Base-by-base conservation (phyloP, 1,139 yeast species). In the Tardiomyces blankii region DNA sequence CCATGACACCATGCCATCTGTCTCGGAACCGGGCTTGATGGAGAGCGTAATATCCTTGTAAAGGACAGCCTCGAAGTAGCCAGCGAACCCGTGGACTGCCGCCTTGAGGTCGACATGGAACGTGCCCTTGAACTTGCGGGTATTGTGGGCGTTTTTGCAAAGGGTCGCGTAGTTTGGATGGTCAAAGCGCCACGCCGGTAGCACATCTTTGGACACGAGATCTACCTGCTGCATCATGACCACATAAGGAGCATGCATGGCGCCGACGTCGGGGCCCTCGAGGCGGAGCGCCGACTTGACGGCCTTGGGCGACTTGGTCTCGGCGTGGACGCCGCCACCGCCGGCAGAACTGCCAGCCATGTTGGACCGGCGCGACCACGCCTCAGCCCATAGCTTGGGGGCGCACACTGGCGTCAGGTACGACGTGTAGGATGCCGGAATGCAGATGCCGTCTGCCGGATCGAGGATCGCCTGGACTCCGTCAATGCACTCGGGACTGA, bases 401-500 rank as follows among this genome's bases (percentile, higher is more conserved):
- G 81, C 66, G 54, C 75, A 77, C 0, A 82, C 73, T 0, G 95
- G 95, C 2, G 82, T 79, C 12, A 84, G 58, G 49, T 68, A 77
- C 13, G 82, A 73, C 1, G 80, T 62, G 54, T 82, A 80, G 7
- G 72, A 66, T 43, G 72, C 66, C 1, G 97, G 97, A 30, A 88
- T 86, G 66, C 75, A 70, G 13, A 76, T 62, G 1, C 73, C 68
- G 28, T 57, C 53, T 6, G 47, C 53, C 18, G 59, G 53, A 38
- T 61, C 62, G 23, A 67, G 54, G 11, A 53, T 50, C 14, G 51
- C 53, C 53, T 55, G 66, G 14, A 60, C 60, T 2, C 64, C 64
- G 44, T 66, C 69, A 19, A 74, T 64, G 48, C 93, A 81, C 58
- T 89, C 97, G 0, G 96, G 96, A 13, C 86, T 73, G 14, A 85